Conservation (phyloP, 2,329 filamentous ascomycete genomes). For the Penicillium verrucosum region DNA sequence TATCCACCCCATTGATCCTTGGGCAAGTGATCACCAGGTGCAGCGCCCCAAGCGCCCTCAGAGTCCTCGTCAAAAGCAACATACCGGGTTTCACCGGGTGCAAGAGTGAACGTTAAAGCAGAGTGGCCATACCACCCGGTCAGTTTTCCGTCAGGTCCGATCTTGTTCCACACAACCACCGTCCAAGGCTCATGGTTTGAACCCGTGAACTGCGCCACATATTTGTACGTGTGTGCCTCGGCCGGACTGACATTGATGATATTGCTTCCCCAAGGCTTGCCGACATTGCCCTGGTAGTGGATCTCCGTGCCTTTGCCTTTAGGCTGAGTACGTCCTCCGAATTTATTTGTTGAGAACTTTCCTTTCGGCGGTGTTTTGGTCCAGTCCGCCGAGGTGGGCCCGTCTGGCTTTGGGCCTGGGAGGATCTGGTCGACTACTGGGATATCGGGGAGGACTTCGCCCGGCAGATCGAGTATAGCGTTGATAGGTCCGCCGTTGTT, state of each 20-base stretch:
- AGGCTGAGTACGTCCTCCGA: constrained; percentile 31
- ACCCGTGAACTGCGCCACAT: constrained; percentile 35
- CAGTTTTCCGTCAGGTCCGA: constrained; percentile 34
- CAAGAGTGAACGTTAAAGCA: constrained; percentile 32
- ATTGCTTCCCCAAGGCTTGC: constrained; percentile 42
- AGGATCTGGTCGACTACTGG: constrained; percentile 8
- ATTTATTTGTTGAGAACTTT: constrained; percentile 25
- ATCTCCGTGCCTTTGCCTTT: constrained; percentile 21
- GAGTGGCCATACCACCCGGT: constrained; percentile 38
- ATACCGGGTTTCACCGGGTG: constrained; percentile 32
- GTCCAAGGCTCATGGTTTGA: constrained; percentile 31
- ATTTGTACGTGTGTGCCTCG: constrained; percentile 35
- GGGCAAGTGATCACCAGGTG: constrained; percentile 27
- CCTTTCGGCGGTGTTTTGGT: constrained; percentile 20
- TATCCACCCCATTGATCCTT: constrained; percentile 33
- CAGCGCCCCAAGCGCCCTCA: constrained; percentile 38
- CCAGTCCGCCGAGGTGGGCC: constrained; percentile 18
- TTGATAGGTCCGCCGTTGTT: neutral
- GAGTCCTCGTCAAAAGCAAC: constrained; percentile 41
- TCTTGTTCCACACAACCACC: constrained; percentile 42
- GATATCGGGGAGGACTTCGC: constrained; percentile 9
- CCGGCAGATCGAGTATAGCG: constrained; percentile 4
- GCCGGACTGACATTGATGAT: constrained; percentile 35
- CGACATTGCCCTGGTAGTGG: constrained; percentile 37
- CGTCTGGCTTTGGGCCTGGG: constrained; percentile 5